Conservation (phyloP, 1,284 basidiomycete genomes). For the Coniferiporia weirii region DNA sequence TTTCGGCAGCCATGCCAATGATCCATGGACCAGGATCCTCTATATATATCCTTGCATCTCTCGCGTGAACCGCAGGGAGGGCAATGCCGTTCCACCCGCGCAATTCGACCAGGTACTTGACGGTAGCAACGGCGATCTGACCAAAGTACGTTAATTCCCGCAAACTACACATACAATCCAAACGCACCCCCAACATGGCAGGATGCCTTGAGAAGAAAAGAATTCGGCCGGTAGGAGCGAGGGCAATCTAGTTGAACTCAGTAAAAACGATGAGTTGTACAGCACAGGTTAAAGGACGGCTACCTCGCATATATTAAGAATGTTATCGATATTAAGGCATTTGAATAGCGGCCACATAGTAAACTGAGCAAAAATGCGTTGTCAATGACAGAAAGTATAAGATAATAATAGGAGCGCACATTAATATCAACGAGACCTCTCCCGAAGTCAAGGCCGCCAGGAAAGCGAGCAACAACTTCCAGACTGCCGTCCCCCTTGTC, state of each 20-base stretch:
- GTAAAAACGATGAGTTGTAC: conserved; percentile 4
- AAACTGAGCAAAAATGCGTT: conserved; percentile 36
- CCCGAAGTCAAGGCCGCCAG: conserved; percentile 80
- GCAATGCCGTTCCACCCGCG: conserved; percentile 92
- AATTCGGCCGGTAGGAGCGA: conserved; percentile 88
- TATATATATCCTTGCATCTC: conserved; percentile 86
- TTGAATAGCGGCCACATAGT: conserved; percentile 98
- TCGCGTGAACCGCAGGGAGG: conserved; percentile 80
- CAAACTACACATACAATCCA: background rate
- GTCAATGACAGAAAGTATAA: background rate
- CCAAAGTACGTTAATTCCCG: background rate
- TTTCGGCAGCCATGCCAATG: conserved; percentile 84
- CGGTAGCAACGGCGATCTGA: conserved; percentile 79
- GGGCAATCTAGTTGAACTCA: conserved; percentile 57
- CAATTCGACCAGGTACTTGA: conserved; percentile 90
- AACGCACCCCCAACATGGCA: conserved; percentile 75
- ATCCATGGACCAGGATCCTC: conserved; percentile 91
- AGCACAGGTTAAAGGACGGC: conserved; percentile 18
- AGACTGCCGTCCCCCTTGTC: conserved; percentile 53
- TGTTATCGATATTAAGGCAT: conserved; percentile 89
- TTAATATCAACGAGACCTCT: conserved; percentile 81
- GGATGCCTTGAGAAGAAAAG: conserved; percentile 89
- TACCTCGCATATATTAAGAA: conserved; percentile 90
- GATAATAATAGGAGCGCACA: conserved; percentile 19
- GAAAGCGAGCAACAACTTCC: conserved; percentile 81